Evolutionary conservation across 306 rosid species (phyloP), one percentile per base, ranked within the genome.

Genomic region (Cucurbita argyrosperma): DNA sequence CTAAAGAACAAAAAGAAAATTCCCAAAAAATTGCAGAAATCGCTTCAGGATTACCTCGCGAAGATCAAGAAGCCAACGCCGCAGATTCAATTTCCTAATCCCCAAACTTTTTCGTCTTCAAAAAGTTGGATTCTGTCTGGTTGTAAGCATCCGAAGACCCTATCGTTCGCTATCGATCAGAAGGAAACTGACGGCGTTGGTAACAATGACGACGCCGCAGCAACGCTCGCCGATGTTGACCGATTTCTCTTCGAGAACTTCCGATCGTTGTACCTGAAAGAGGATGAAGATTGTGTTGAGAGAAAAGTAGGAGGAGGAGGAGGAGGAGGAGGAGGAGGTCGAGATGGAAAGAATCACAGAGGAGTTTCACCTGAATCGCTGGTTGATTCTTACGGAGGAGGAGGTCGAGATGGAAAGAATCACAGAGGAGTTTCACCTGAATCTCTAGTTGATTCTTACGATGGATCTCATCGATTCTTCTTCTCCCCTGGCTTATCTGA

Each of bases 191-290:
- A 69, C 7, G 71, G 57, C 21, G 26, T 43, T 4, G 51, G 56
- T 11, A 47, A 46, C 6, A 67, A 35, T 26, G 62, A 46, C 9
- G 76, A 53, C 3, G 30, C 87, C 9, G 98, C 87, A 9, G 98
- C 92, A 11, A 82, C 92, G 2, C 81, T 92, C 18, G 83, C 87
- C 0, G 96, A 90, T 23, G 46, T 90, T 13, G 96, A 92, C 16
- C 88, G 84, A 0, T 90, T 92, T 18, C 88, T 92, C 72, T 51
- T 84, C 0, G 96, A 92, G 79, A 92, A 92, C 70, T 92, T 90
- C 85, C 85, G 84, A 79, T 87, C 96, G 5, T 74, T 90, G 0
- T 92, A 82, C 40, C 61, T 78, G 1, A 75, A 39, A 37, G 92
- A 85, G 6, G 76, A 76, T 1, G 85, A 83, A 9, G 83, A 52